Base-by-base conservation (phyloP, 1,284 basidiomycete genomes). In the Cutaneotrichosporon arboriforme region DNA sequence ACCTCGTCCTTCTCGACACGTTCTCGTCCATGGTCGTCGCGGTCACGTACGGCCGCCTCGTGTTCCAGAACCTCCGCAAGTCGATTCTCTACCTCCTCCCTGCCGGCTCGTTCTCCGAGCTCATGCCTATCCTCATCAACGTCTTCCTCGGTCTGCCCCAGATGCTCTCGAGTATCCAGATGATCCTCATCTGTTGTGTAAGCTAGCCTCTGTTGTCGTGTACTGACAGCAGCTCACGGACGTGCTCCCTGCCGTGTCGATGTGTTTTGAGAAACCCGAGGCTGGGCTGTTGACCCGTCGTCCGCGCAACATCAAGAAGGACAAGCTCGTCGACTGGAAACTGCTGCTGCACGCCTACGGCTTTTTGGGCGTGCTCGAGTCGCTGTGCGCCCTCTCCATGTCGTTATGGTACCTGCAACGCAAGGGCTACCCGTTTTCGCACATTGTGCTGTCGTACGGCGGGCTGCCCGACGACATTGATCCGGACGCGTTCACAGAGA, bases 51-150 rank as follows among this genome's bases (percentile, higher is more conserved):
- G 82, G 84, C 46, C 81, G 84, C 20, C 75, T 86, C 15, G 83
- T 84, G 20, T 86, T 82, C 66, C 83, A 85, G 63, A 87, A 87
- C 64, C 69, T 87, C 46, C 81, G 82, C 63, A 79, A 79, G 68
- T 73, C 73, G 53, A 52, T 72, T 59, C 52, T 77, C 52, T 69
- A 75, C 56, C 67, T 76, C 13, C 67, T 76, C 8, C 74, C 74
- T 8, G 85, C 52, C 36, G 67, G 67, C 14, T 65, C 80, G 51
- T 86, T 84, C 74, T 80, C 83, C 12, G 85, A 87, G 65, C 78
- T 86, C 58, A 82, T 84, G 77, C 80, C 84, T 2, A 81, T 86
- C 45, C 65, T 87, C n/a, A 68, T 84, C 58, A 76, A 76, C 59
- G 74, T 79, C 52, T 67, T 79, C 52, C 68, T 79, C 47, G 78